Evolutionary conservation across 83 land plant genomes (phyloP).

Genomic region (Diphasiastrum complanatum): DNA sequence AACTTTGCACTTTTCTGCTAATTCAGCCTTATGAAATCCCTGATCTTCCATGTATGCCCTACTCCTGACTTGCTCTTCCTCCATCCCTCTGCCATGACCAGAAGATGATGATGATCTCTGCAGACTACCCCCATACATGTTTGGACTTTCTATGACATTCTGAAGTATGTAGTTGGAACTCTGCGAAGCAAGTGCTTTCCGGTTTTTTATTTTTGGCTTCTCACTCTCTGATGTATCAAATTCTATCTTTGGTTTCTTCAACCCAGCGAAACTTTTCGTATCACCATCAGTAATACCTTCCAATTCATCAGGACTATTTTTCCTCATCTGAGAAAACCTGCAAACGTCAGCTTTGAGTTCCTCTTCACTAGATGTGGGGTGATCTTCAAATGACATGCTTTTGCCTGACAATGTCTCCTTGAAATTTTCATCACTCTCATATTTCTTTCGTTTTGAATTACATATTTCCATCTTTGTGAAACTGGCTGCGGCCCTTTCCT

Average conservation of each 20-base stretch:
- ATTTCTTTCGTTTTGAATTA: slow-evolving; percentile 10
- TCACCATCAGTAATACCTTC: neutral
- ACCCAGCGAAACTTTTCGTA: neutral
- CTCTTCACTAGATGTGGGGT: no score
- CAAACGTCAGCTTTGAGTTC: no score
- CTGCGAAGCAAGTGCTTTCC: neutral
- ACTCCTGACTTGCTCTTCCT: neutral
- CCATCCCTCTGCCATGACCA: neutral
- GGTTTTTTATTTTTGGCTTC: neutral
- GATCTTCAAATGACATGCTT: no score
- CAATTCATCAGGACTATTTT: slow-evolving; percentile 2
- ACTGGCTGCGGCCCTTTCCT: neutral
- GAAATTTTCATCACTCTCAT: no score
- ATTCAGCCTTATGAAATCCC: no score
- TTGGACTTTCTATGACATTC: slow-evolving; percentile 12
- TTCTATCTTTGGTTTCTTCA: neutral
- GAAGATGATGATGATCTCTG: neutral
- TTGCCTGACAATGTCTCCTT: no score
- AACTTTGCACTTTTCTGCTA: no score
- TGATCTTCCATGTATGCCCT: neutral
- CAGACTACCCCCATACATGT: slow-evolving; percentile 29
- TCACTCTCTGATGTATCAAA: neutral
- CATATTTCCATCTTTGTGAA: neutral
- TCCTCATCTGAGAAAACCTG: neutral
- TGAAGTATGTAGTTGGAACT: no score